These are phyloP conservation scores for Xylaria sp. DNA, from an alignment of 2,329 filamentous ascomycete species.

Conservation along the genomic window DNA sequence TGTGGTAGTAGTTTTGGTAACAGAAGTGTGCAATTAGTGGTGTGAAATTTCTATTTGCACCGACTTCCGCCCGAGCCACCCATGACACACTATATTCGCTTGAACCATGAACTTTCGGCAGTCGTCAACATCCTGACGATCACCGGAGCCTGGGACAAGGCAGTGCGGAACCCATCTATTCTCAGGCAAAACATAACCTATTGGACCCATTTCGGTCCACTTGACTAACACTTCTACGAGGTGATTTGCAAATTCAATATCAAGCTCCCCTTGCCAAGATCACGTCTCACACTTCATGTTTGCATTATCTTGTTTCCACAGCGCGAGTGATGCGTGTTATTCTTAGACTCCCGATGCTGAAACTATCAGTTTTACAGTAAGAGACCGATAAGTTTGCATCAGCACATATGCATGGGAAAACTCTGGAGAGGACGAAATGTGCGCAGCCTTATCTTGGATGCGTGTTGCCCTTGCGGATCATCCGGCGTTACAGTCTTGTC, in stretches of 20 bases:
- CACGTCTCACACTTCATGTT: neutral
- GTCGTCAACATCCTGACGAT: slow-evolving; percentile 2
- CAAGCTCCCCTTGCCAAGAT: slow-evolving; percentile 13
- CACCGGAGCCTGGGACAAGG: neutral
- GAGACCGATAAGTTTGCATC: neutral
- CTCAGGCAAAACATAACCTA: neutral
- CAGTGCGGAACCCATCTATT: slow-evolving; percentile 1
- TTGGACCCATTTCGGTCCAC: slow-evolving; percentile 14
- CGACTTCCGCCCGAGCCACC: neutral
- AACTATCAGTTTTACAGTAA: neutral
- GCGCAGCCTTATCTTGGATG: neutral
- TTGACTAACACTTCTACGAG: slow-evolving; percentile 2
- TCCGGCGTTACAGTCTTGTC: neutral
- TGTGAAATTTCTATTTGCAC: neutral
- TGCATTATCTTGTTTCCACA: slow-evolving; percentile 1
- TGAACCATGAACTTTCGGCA: neutral
- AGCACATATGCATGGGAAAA: neutral
- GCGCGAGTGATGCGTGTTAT: neutral
- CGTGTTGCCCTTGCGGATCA: neutral
- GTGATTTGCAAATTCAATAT: slow-evolving; percentile 14
- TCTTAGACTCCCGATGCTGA: neutral
- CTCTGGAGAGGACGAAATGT: neutral
- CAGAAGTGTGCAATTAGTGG: no score
- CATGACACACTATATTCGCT: neutral
- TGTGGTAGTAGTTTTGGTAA: no score